Evolutionary conservation across 1,139 yeast genomes (phyloP).

Genomic region (Starmera stellimalicola): DNA sequence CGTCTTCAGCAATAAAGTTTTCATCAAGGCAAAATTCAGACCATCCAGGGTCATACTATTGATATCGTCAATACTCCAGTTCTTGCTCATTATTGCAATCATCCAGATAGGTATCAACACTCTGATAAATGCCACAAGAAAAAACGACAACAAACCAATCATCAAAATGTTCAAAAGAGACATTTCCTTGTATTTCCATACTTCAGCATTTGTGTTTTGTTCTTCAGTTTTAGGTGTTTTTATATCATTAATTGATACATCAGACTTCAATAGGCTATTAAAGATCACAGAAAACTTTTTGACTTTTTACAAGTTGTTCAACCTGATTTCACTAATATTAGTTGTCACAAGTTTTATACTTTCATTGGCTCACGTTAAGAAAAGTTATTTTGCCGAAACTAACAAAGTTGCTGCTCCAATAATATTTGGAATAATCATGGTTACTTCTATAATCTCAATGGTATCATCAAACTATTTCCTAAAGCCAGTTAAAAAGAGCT

Average conservation of each 20-base stretch:
- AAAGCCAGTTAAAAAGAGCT: not conserved
- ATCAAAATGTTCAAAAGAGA: conserved; percentile 1
- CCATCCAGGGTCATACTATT: conserved; percentile 1
- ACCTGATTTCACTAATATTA: not conserved
- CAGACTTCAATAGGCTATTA: not conserved
- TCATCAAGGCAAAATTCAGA: conserved; percentile 1
- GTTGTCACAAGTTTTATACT: not conserved
- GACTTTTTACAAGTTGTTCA: not conserved
- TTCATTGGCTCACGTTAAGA: not conserved
- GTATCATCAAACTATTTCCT: not conserved
- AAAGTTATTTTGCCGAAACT: not conserved
- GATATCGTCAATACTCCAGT: not conserved
- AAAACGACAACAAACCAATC: not conserved
- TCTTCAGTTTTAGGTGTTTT: conserved; percentile 1
- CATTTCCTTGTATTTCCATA: conserved; percentile 1
- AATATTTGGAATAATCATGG: not conserved
- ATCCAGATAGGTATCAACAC: conserved; percentile 1
- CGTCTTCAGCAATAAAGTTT: not conserved
- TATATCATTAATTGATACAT: not conserved
- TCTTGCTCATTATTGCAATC: not conserved
- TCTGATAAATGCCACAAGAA: not conserved
- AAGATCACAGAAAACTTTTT: conserved; percentile 1
- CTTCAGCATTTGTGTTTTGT: conserved; percentile 1
- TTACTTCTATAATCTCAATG: not conserved
- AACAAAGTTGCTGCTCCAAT: conserved; percentile 1